A percentile compares a stretch with the other conserved stretches of the same genome.
Evolutionary conservation across 345 rosid species (phyloP).

Genomic region (Eutrema yunnanense): DNA sequence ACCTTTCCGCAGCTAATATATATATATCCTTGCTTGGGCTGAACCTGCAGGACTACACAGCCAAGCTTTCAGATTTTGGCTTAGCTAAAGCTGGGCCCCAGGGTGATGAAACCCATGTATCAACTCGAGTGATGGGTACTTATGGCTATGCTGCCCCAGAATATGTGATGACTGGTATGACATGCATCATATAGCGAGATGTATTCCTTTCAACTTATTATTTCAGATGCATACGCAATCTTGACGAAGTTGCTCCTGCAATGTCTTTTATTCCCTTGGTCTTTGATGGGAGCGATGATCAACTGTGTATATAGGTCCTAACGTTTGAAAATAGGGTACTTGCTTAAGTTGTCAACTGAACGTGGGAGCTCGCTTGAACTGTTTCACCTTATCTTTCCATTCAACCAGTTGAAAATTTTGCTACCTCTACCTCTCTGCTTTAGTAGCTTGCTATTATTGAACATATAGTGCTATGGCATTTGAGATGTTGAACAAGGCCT

Average conservation of each 20-base stretch:
- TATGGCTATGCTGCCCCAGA: slow-evolving; percentile 98
- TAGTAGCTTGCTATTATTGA: background rate
- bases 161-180: slow-evolving; percentile 93
- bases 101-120: slow-evolving; percentile 95
- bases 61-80: slow-evolving; percentile 97
- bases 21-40: slow-evolving; percentile 14
- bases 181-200: background rate
- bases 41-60: slow-evolving; percentile 72
- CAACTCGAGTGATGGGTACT: slow-evolving; percentile 97
- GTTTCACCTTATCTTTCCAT: background rate
- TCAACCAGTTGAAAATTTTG: too few relatives aligned
- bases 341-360: background rate
- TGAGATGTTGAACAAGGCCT: background rate
- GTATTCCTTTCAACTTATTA: background rate
- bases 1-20: background rate
- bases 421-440: background rate
- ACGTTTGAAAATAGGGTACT: background rate
- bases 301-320: background rate
- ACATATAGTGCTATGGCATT: background rate
- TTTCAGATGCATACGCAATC: slow-evolving; percentile 1
- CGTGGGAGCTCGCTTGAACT: background rate
- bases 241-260: background rate
- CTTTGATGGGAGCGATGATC: background rate
- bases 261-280: background rate
- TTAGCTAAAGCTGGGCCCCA: slow-evolving; percentile 99